Evolutionary conservation across 768 basidiomycete species (phyloP).

Genomic region (Lyophyllum semitale): DNA sequence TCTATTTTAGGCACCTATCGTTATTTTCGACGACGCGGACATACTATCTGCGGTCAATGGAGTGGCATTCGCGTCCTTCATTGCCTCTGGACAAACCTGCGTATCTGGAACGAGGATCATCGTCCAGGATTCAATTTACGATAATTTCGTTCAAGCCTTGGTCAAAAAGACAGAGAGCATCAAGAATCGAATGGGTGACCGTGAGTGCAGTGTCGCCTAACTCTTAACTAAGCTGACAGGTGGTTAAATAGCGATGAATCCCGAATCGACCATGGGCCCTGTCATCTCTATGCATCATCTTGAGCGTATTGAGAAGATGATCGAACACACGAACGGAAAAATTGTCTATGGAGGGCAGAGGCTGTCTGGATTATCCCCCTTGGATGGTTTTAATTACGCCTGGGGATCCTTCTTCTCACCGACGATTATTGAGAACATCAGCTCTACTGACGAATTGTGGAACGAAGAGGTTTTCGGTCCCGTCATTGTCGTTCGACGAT

Average conservation of each 20-base stretch:
- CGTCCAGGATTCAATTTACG: slow-evolving; percentile 69
- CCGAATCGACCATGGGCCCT: slow-evolving; percentile 75
- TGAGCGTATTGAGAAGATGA: slow-evolving; percentile 60
- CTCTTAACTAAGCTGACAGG: background rate
- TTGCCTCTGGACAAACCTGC: slow-evolving; percentile 89
- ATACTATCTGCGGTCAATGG: slow-evolving; percentile 77
- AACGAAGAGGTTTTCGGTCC: slow-evolving; percentile 86
- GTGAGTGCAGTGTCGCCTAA: slow-evolving; percentile 41
- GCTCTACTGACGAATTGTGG: slow-evolving; percentile 66
- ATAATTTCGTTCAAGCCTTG: slow-evolving; percentile 64
- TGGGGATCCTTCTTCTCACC: slow-evolving; percentile 79
- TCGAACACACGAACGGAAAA: slow-evolving; percentile 45
- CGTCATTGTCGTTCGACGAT: slow-evolving; percentile 66
- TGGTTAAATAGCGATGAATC: slow-evolving; percentile 58
- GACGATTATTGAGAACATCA: slow-evolving; percentile 67
- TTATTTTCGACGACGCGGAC: slow-evolving; percentile 81
- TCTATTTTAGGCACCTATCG: slow-evolving; percentile 64
- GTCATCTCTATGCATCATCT: slow-evolving; percentile 72
- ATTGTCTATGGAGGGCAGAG: slow-evolving; percentile 66
- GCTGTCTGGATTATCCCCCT: slow-evolving; percentile 58
- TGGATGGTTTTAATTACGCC: slow-evolving; percentile 76
- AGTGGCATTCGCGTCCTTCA: slow-evolving; percentile 78
- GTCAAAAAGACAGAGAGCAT: slow-evolving; percentile 65
- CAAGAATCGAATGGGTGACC: slow-evolving; percentile 72
- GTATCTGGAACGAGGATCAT: slow-evolving; percentile 89